Evolutionary conservation across 106 monocot genomes (phyloP).

Genomic region (Triglochin maritima): DNA sequence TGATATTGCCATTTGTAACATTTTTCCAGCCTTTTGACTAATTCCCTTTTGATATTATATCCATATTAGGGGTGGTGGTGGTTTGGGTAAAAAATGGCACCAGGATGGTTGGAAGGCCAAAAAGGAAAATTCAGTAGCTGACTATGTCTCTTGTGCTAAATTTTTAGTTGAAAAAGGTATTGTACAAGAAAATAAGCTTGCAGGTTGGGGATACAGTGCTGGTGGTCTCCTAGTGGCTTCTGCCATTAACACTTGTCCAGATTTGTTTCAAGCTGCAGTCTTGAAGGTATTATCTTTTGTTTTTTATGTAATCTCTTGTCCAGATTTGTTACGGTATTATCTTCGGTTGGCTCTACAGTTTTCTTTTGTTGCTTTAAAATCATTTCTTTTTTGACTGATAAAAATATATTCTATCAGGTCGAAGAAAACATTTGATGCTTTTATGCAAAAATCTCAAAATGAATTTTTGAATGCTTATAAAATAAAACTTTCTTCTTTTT

Average conservation of each 20-base stretch:
- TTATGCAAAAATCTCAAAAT: too few species aligned
- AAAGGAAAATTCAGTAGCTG: slow-evolving; percentile 76
- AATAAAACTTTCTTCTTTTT: too few species aligned
- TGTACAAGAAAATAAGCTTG: slow-evolving; percentile 65
- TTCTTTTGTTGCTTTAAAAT: too few species aligned
- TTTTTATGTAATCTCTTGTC: neutral
- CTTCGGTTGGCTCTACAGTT: too few species aligned
- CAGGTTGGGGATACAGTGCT: slow-evolving; percentile 95
- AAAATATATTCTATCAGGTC: too few species aligned
- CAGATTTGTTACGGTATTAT: neutral
- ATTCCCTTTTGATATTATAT: neutral
- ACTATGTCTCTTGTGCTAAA: slow-evolving; percentile 83
- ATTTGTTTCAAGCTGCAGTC: slow-evolving; percentile 72
- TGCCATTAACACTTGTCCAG: slow-evolving; percentile 67
- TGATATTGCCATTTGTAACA: too few species aligned
- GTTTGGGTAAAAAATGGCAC: slow-evolving; percentile 76
- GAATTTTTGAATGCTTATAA: too few species aligned
- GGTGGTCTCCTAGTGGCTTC: slow-evolving; percentile 93
- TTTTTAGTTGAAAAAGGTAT: slow-evolving; percentile 64
- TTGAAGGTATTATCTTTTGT: slow-evolving; percentile 48
- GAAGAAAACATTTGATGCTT: too few species aligned
- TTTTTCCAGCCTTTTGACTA: neutral
- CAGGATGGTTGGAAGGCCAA: slow-evolving; percentile 49
- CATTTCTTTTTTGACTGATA: too few species aligned
- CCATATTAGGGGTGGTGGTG: slow-evolving; percentile 67